phyloP scores from a whole-genome alignment of 345 rosid genomes.

The Gossypium rotundifolium region DNA sequence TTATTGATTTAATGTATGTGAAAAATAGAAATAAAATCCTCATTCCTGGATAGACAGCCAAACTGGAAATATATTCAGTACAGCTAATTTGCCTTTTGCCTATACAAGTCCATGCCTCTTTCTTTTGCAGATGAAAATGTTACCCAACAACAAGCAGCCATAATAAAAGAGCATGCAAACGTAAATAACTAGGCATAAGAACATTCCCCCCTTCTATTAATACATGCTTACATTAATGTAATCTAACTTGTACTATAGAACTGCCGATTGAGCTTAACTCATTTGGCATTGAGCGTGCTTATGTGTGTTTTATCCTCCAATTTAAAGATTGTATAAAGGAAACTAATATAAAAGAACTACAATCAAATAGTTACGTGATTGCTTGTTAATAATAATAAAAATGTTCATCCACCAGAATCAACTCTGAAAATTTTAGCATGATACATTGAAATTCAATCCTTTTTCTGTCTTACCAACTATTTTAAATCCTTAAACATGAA shows the following conservation, averaged over 20 bases:
- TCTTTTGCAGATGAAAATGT: neutral
- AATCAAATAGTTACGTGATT: neutral
- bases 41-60: neutral
- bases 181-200: neutral
- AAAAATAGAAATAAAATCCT: neutral
- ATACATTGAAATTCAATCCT: neutral
- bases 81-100: neutral
- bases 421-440: neutral
- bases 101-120: neutral
- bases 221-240: neutral
- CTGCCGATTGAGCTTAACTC: too few species aligned
- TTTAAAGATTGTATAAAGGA: neutral
- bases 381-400: neutral
- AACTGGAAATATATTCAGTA: neutral
- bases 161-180: neutral
- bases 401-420: neutral
- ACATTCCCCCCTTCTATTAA: too few species aligned
- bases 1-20: neutral
- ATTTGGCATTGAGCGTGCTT: too few species aligned
- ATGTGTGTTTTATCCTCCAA: too few species aligned
- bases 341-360: neutral
- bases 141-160: neutral
- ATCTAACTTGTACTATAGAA: neutral
- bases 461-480: neutral
- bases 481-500: neutral